phyloP scores from a whole-genome alignment of 495 filamentous ascomycete species.

The Massariosphaeria phaeospora region DNA sequence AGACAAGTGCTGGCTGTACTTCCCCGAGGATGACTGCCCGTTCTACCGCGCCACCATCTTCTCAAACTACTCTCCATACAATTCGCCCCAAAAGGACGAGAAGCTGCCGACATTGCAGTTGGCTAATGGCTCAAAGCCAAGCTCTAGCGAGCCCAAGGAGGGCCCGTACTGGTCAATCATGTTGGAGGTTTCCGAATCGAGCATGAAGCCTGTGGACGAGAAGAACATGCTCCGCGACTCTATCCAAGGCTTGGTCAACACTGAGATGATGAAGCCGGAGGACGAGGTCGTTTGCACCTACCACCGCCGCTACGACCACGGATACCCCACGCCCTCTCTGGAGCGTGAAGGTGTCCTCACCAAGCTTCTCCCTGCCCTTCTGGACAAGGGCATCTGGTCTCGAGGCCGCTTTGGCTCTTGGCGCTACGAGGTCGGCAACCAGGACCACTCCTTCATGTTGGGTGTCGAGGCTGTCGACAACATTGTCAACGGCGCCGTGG shows the following conservation, averaged over 20 bases:
- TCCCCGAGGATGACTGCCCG: constrained; percentile 97
- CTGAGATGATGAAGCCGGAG: constrained; percentile 79
- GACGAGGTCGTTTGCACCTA: constrained; percentile 99
- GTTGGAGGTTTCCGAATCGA: constrained; percentile 95
- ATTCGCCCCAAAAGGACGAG: constrained; percentile 76
- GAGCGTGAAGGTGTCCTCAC: constrained; percentile 94
- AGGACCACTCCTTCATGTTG: constrained; percentile 98
- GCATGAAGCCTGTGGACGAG: constrained; percentile 86
- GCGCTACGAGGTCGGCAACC: constrained; percentile 93
- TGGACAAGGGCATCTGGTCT: constrained; percentile 86
- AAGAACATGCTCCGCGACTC: constrained; percentile 78
- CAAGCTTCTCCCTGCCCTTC: constrained; percentile 85
- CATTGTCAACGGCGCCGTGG: constrained; percentile 89
- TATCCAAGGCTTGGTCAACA: constrained; percentile 96
- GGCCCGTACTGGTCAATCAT: constrained; percentile 99
- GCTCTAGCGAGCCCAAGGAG: constrained; percentile 60
- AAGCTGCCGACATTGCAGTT: constrained; percentile 84
- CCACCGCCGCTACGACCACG: constrained; percentile 97
- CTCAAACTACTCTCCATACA: constrained; percentile 99
- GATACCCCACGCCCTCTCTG: constrained; percentile 91
- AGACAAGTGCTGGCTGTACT: constrained; percentile 99
- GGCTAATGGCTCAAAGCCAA: constrained; percentile 76
- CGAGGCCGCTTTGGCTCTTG: constrained; percentile 97
- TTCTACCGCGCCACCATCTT: constrained; percentile 99
- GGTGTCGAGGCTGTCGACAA: constrained; percentile 95